Percentiles rank a stretch among this genome's conserved stretches.
Conservation (phyloP, 495 filamentous ascomycete species). For the Tuber calosporum region DNA sequence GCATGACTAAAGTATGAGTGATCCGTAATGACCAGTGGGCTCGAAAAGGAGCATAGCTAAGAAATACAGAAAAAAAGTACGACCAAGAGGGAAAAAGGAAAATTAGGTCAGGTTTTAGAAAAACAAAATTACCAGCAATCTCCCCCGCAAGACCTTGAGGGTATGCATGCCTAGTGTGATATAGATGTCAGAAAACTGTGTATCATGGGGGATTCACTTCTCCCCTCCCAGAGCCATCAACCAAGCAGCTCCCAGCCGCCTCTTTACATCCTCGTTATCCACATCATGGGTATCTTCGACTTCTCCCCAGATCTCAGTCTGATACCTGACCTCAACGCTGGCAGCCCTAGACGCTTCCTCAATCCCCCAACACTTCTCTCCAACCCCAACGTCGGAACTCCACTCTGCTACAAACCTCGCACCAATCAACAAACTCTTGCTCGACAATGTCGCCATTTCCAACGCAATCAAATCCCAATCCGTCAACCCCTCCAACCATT, state of each 20-base stretch:
- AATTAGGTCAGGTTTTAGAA: too few relatives aligned
- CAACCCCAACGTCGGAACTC: slow-evolving; percentile 59
- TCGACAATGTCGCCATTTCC: slow-evolving; percentile 72
- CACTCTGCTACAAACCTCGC: slow-evolving; percentile 76
- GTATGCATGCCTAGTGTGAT: too few relatives aligned
- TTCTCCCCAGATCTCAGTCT: slow-evolving; percentile 86
- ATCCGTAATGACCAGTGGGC: too few relatives aligned
- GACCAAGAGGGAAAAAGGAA: too few relatives aligned
- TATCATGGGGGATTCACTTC: not conserved
- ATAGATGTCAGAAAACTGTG: not conserved
- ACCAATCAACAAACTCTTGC: slow-evolving; percentile 76
- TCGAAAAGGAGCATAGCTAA: too few relatives aligned
- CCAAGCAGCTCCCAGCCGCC: slow-evolving; percentile 61
- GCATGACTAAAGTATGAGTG: too few relatives aligned
- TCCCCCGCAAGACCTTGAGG: too few relatives aligned
- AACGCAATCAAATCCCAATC: slow-evolving; percentile 76
- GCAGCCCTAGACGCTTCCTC: slow-evolving; percentile 69
- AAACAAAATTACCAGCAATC: too few relatives aligned
- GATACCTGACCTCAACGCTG: slow-evolving; percentile 81
- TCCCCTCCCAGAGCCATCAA: slow-evolving; percentile 19
- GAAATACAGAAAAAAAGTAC: too few relatives aligned
- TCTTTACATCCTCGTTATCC: slow-evolving; percentile 77
- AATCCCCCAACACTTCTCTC: slow-evolving; percentile 49
- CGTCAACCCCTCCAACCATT: slow-evolving; percentile 67
- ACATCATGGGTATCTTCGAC: slow-evolving; percentile 99